phyloP scores from a whole-genome alignment of 78 protist genomes.

The Reticulomyxa filosa region DNA sequence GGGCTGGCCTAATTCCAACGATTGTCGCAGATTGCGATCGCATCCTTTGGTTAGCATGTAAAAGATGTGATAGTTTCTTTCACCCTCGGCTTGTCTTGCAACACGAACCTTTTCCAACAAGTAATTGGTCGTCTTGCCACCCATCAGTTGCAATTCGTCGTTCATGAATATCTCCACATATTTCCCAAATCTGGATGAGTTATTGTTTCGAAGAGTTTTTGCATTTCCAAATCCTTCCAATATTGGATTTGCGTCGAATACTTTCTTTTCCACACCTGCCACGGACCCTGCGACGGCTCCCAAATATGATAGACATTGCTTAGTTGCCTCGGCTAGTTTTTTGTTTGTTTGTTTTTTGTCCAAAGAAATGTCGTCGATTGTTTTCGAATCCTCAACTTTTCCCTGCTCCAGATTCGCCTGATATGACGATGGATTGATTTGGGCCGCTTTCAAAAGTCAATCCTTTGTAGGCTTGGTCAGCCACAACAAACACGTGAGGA shows the following conservation, averaged over 20 bases:
- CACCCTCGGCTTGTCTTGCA: slow-evolving; percentile 42
- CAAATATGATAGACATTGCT: slow-evolving; percentile 22
- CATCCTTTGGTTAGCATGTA: slow-evolving; percentile 20
- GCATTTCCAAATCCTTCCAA: slow-evolving; percentile 91
- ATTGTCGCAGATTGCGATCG: background rate
- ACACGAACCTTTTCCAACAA: slow-evolving; percentile 71
- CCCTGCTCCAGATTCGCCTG: slow-evolving; percentile 84
- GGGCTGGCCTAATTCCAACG: background rate
- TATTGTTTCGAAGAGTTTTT: slow-evolving; percentile 59
- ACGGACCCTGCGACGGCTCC: background rate
- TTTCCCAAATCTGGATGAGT: slow-evolving; percentile 62
- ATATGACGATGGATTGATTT: slow-evolving; percentile 42
- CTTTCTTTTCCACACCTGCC: background rate
- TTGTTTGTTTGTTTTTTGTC: too few relatives aligned
- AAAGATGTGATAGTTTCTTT: slow-evolving; percentile 68
- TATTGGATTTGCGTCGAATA: slow-evolving; percentile 53
- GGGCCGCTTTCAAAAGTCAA: slow-evolving; percentile 2
- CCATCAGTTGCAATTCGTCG: background rate
- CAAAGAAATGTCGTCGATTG: too few relatives aligned
- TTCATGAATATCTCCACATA: slow-evolving; percentile 9
- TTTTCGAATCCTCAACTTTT: too few relatives aligned
- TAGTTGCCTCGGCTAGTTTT: slow-evolving; percentile 41
- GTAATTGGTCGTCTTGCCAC: slow-evolving; percentile 23
- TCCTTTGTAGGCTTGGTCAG: slow-evolving; percentile 33
- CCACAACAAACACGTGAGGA: slow-evolving; percentile 56